These are phyloP conservation scores for Zygosaccharomyces lentus DNA, from an alignment of 805 yeast genomes.

Conservation along the genomic window DNA sequence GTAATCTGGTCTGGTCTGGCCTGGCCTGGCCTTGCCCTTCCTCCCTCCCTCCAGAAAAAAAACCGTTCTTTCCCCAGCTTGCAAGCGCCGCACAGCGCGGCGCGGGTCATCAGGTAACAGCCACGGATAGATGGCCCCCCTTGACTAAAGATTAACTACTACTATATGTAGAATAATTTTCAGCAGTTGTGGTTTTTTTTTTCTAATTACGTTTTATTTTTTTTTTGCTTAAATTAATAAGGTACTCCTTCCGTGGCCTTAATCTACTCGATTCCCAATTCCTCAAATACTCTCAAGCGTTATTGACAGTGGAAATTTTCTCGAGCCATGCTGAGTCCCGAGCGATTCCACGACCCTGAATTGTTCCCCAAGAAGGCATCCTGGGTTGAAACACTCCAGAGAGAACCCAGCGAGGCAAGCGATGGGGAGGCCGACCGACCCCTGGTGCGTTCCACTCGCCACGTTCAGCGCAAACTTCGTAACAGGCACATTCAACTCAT, in stretches of 20 bases:
- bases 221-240: neutral
- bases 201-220: too few relatives aligned
- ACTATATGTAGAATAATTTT: neutral
- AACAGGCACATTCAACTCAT: conserved; percentile 75
- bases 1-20: too few relatives aligned
- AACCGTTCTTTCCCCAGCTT: neutral
- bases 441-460: conserved; percentile 3
- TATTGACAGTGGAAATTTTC: neutral
- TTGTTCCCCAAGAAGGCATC: neutral
- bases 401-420: conserved; percentile 1
- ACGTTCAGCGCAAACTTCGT: conserved; percentile 42
- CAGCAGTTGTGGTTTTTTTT: neutral
- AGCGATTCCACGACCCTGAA: neutral
- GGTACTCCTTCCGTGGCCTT: neutral
- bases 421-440: conserved; percentile 12
- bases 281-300: neutral
- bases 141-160: neutral
- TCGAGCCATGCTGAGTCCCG: neutral
- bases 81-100: neutral
- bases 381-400: conserved; percentile 1
- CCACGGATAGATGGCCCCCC: neutral
- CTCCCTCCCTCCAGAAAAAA: neutral
- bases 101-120: neutral
- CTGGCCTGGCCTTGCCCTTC: too few relatives aligned
- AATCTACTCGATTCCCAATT: neutral